Evolutionary conservation across 768 basidiomycete species (phyloP).

Genomic region (Termitomyces sp.): DNA sequence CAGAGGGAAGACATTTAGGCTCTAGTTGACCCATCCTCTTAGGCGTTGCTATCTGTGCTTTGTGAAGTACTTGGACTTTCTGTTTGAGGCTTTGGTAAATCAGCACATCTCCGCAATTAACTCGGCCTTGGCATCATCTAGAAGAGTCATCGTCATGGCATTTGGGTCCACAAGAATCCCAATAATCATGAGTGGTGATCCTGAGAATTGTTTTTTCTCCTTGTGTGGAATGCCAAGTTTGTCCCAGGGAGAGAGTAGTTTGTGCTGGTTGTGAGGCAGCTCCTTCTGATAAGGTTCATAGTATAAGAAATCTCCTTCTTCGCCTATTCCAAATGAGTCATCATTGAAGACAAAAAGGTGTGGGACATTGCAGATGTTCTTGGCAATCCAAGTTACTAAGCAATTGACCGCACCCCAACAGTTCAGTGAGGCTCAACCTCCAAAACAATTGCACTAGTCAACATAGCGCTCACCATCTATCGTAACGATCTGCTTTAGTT

Average conservation of each 20-base stretch:
- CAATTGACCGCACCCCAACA: slow-evolving; percentile 23
- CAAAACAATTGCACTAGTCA: slow-evolving; percentile 29
- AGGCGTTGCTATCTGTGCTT: too few species aligned
- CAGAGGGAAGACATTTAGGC: too few species aligned
- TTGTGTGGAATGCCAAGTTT: slow-evolving; percentile 38
- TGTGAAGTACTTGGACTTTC: too few species aligned
- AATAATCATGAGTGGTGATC: too few species aligned
- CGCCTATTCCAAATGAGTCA: slow-evolving; percentile 24
- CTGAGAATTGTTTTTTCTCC: too few species aligned
- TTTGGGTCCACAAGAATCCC: too few species aligned
- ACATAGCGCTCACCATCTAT: slow-evolving; percentile 30
- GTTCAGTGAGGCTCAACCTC: slow-evolving; percentile 19
- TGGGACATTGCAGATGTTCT: slow-evolving; percentile 15
- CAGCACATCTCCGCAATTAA: too few species aligned
- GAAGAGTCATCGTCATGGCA: too few species aligned
- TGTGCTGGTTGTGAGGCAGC: background rate
- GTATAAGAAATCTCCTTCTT: slow-evolving; percentile 12
- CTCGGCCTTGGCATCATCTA: too few species aligned
- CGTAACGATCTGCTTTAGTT: slow-evolving; percentile 29
- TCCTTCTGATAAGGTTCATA: slow-evolving; percentile 23
- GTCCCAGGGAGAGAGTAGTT: slow-evolving; percentile 11
- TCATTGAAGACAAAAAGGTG: slow-evolving; percentile 30
- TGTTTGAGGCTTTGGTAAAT: too few species aligned
- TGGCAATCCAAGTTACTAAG: slow-evolving; percentile 32
- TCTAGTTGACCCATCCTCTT: too few species aligned